phyloP scores from a whole-genome alignment of 495 filamentous ascomycete genomes.

The Hyaloscypha finlandica region DNA sequence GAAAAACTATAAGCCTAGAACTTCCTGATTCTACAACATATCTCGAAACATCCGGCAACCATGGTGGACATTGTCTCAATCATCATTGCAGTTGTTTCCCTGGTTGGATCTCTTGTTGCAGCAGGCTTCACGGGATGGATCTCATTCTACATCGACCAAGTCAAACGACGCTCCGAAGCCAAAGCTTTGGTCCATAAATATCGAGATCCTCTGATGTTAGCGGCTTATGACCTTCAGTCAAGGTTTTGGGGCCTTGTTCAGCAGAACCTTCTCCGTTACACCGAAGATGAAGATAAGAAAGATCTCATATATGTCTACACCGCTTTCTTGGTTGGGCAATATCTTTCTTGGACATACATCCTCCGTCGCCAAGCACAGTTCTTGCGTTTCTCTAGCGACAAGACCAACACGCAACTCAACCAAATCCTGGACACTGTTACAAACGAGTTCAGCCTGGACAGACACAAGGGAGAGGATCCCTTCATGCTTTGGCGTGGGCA shows the following conservation, averaged over 20 bases:
- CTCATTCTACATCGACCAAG: constrained; percentile 24
- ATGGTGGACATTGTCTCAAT: constrained; percentile 28
- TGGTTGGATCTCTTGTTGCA: constrained; percentile 23
- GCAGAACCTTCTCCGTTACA: constrained; percentile 6
- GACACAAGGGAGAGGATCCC: constrained; percentile 14
- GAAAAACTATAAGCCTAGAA: too few relatives aligned
- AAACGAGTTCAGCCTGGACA: constrained; percentile 10
- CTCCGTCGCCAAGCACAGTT: constrained; percentile 24
- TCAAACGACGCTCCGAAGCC: constrained; percentile 23
- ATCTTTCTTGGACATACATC: constrained; percentile 24
- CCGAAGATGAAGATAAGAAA: constrained; percentile 14
- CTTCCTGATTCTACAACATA: not conserved
- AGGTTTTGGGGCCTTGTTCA: constrained; percentile 22
- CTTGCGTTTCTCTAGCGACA: constrained; percentile 22
- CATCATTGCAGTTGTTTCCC: constrained; percentile 24
- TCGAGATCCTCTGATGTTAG: constrained; percentile 22
- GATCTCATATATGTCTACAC: constrained; percentile 24
- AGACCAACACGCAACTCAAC: constrained; percentile 21
- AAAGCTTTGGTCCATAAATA: constrained; percentile 27
- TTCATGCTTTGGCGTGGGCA: constrained; percentile 28
- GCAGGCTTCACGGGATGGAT: constrained; percentile 27
- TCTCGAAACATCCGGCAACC: constrained; percentile 12
- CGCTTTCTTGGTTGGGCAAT: constrained; percentile 26
- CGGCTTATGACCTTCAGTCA: constrained; percentile 22
- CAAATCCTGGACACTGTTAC: constrained; percentile 19